Evolutionary conservation across 495 filamentous ascomycete species (phyloP).

Genomic region (Tuber melanosporum): DNA sequence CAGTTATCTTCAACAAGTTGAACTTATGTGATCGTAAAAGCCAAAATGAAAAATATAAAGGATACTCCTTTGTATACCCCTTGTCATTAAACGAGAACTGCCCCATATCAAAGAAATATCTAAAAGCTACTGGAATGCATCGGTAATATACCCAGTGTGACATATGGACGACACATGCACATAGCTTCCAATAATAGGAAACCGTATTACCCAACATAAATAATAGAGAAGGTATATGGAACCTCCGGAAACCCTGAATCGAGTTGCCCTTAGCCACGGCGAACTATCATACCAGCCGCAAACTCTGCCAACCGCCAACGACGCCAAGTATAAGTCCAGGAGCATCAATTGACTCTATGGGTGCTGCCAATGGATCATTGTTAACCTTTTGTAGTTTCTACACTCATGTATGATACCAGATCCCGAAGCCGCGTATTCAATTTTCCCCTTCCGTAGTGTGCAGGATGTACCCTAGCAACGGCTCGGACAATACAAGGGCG

Average conservation of each 20-base stretch:
- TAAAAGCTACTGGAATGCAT: too few species aligned
- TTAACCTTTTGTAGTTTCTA: not conserved
- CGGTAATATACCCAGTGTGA: too few species aligned
- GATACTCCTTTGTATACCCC: too few species aligned
- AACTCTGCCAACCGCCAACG: not conserved
- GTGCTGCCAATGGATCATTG: not conserved
- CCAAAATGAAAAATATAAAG: not conserved
- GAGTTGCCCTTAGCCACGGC: too few species aligned
- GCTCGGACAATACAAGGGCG: not conserved
- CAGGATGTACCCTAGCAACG: not conserved
- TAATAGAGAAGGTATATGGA: too few species aligned
- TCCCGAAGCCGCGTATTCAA: not conserved
- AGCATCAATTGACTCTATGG: not conserved
- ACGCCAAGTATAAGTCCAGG: not conserved
- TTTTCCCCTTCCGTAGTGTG: not conserved
- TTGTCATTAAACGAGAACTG: too few species aligned
- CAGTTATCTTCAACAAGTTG: not conserved
- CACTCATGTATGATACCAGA: not conserved
- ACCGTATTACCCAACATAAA: too few species aligned
- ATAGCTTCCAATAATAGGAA: too few species aligned
- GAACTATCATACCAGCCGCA: not conserved
- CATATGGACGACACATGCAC: too few species aligned
- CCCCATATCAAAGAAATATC: too few species aligned
- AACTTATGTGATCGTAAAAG: not conserved
- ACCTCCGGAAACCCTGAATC: too few species aligned